Evolutionary conservation across 495 filamentous ascomycete genomes (phyloP), one percentile per base, ranked within the genome.

Genomic region (Aspergillus avenaceus): DNA sequence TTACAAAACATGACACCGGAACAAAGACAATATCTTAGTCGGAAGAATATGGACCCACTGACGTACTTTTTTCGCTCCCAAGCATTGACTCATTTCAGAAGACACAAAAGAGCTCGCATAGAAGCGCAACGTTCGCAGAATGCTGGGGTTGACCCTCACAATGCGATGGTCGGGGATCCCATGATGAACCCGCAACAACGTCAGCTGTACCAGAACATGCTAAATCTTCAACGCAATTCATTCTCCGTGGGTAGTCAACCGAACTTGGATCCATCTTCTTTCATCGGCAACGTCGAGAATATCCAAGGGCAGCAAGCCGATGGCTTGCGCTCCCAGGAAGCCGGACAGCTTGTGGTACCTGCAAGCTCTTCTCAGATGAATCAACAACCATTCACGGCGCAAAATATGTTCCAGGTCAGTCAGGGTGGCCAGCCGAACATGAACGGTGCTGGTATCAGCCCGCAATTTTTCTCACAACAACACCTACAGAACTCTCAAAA

Each of bases 291-390:
- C 49, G 64, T 81, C 48, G 74, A 77, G 46, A 79, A 78, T 36
- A 71, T 85, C 9, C 66, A 81, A 45, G 80, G 76, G 21, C 82
- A 84, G 57, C 84, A 85, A 63, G 78, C 77, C 23, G 80, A 82
- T 55, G 83, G 79, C 12, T 57, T 81, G 44, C 80, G 81, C 21
- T 77, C 75, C n/a, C 80, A 83, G 61, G 80, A 85, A 63, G 77
- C 78, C 41, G 84, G 84, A 21, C 81, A 84, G 52, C 63, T 80
- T 37, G 84, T 87, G 19, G 84, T 87, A 9, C 84, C 84, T 8
- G 84, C 82, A 14, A 86, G 82, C 55, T 71, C 72, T 63, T 78
- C 66, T 21, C 72, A 74, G 44, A 71, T 74, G 49, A 71, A 73
- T 36, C 72, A 72, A 43, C 58, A 58, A 22, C 60, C 66, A 2